Conservation (phyloP, 495 filamentous ascomycete species). For the Xylaria cubensis region DNA sequence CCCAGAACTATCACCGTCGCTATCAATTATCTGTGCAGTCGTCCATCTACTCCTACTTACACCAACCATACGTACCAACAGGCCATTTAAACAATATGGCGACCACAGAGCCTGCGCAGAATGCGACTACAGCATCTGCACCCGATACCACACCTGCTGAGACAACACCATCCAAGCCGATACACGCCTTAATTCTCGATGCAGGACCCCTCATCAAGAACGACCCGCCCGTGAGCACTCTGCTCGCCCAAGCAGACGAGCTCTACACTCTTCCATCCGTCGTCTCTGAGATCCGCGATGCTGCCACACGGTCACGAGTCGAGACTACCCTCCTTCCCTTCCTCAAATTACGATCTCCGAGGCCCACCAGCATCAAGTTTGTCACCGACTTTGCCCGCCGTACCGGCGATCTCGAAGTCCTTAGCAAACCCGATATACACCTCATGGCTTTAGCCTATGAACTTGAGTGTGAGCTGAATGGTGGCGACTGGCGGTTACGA, state of each 20-base stretch:
- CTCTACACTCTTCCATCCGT: slow-evolving; percentile 88
- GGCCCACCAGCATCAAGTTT: slow-evolving; percentile 74
- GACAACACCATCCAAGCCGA: slow-evolving; percentile 57
- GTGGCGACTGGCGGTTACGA: slow-evolving; percentile 81
- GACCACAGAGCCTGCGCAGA: slow-evolving; percentile 26
- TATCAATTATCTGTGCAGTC: not conserved
- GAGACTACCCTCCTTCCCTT: slow-evolving; percentile 86
- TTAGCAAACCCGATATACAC: slow-evolving; percentile 87
- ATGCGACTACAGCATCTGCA: slow-evolving; percentile 10
- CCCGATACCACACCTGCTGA: slow-evolving; percentile 22
- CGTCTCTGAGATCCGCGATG: slow-evolving; percentile 86
- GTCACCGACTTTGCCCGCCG: slow-evolving; percentile 86
- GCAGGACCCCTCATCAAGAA: slow-evolving; percentile 91
- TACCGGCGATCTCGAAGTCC: slow-evolving; percentile 86
- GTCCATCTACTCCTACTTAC: slow-evolving; percentile 1
- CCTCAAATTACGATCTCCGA: slow-evolving; percentile 74
- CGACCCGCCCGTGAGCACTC: slow-evolving; percentile 77
- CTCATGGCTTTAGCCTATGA: slow-evolving; percentile 92
- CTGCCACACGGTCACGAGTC: slow-evolving; percentile 77
- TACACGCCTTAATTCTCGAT: slow-evolving; percentile 88
- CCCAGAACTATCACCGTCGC: not conserved
- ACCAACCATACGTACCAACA: not conserved
- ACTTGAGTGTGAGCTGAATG: slow-evolving; percentile 81
- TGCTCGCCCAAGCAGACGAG: slow-evolving; percentile 75
- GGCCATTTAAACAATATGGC: slow-evolving; percentile 27